Evolutionary conservation across 192 early-diverging fungal species (phyloP).

Genomic region (Linnemannia exigua): DNA sequence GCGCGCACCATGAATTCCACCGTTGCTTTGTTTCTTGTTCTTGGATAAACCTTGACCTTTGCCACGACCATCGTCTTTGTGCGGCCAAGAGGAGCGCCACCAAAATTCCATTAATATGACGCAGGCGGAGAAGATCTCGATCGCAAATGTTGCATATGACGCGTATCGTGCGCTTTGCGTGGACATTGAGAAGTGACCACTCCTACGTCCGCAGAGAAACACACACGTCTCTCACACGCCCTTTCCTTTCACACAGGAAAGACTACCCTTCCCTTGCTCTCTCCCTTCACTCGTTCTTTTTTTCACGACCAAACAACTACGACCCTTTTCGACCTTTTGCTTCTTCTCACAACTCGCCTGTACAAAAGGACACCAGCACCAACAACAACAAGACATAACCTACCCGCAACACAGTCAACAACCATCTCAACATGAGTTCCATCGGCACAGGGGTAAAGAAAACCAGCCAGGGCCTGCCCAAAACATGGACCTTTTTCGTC

Average conservation of each 20-base stretch:
- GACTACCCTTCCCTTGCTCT: not conserved
- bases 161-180: constrained; percentile 17
- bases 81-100: too few species aligned
- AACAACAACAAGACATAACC: not conserved
- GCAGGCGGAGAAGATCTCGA: not conserved
- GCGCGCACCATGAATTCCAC: too few species aligned
- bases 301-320: not conserved
- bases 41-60: too few species aligned
- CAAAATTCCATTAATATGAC: not conserved
- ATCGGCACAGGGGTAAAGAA: constrained; percentile 91
- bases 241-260: not conserved
- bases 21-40: too few species aligned
- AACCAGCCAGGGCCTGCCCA: not conserved
- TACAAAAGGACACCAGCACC: not conserved
- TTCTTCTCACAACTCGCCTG: not conserved
- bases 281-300: not conserved
- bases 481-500: not conserved
- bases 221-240: not conserved
- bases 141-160: constrained; percentile 18
- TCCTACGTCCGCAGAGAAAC: not conserved
- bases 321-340: not conserved
- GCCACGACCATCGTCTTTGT: too few species aligned
- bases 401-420: not conserved
- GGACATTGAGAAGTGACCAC: not conserved
- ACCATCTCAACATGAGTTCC: constrained; percentile 76